Base-by-base conservation (phyloP, 192 early-diverging fungal genomes). In the Backusella circina region DNA sequence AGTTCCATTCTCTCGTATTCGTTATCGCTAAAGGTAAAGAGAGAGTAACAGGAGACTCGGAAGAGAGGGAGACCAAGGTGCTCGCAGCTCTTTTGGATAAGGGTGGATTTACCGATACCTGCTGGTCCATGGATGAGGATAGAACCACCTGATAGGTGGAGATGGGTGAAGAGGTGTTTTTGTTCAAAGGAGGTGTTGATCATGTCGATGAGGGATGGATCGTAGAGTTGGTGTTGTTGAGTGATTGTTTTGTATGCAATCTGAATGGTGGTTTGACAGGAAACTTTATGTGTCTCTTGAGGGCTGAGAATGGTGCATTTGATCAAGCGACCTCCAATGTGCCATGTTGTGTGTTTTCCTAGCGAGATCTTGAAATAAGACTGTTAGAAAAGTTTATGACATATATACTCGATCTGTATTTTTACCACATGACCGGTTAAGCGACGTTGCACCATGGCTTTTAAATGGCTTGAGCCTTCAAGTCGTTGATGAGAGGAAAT, bases 61-160 rank as follows among this genome's bases (percentile, higher is more conserved):
- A 77, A 65, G 13, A 71, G 35, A 5, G 7, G 10, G 31, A 57
- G 68, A 8, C 28, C 38, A 10, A 81, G 61, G 9, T 50, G 15
- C 3, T 76, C 23, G 15, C 70, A 38, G 44, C 13, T 47, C 18
- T 75, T 75, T 70, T 65, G 69, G 3, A 74, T 36, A 26, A 81
- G 26, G 0, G 57, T 77, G 2, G 37, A 47, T 66, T 81, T 81
- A 8, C 79, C 79, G 15, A 77, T 72, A 16, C 79, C 79, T 23
- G 75, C n/a, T 4, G 74, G 67, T 1, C 79, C 79, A 32, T 81
- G 75, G 1, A 81, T 21, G 28, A 81, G 54, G 8, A 74, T 74
- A 0, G 79, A 76, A 41, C 76, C 57, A 6, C 70, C 64, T 3
- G 75, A 71, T 0, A 81, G 73, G 26, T 71, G 33, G 8, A 81